These are phyloP conservation scores for Phyllosticta paracitricarpa DNA, from an alignment of 2,329 filamentous ascomycete species.

Conservation along the genomic window DNA sequence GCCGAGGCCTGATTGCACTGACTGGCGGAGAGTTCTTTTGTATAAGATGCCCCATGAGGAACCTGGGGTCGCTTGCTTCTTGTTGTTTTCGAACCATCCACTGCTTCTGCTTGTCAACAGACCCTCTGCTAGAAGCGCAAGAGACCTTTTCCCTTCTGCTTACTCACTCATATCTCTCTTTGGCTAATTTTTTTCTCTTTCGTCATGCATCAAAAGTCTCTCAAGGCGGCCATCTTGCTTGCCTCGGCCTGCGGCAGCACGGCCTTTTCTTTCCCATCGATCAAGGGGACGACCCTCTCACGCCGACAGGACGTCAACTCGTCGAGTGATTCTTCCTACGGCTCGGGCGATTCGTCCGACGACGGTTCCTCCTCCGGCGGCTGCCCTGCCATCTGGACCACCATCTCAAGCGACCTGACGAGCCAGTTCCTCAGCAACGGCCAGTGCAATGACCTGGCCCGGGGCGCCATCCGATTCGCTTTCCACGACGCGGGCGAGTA, in stretches of 20 bases:
- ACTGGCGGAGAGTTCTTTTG: not conserved
- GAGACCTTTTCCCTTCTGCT: not conserved
- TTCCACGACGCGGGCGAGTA: conserved; percentile 22
- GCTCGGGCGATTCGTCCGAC: not conserved
- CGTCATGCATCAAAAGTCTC: not conserved
- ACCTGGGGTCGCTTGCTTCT: not conserved
- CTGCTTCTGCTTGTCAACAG: not conserved
- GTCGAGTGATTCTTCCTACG: not conserved
- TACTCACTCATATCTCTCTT: not conserved
- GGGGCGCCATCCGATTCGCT: conserved; percentile 22
- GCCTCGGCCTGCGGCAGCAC: not conserved
- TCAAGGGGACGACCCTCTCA: not conserved
- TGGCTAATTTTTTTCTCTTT: not conserved
- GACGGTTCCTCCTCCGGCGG: not conserved
- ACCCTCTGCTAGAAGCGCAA: not conserved
- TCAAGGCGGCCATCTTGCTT: not conserved
- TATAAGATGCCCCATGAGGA: not conserved
- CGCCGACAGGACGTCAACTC: not conserved
- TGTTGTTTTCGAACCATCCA: not conserved
- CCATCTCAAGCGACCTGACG: conserved; percentile 16
- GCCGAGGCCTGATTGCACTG: not conserved
- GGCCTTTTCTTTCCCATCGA: not conserved
- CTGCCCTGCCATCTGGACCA: conserved; percentile 20
- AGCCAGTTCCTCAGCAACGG: conserved; percentile 13
- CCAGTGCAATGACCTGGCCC: conserved; percentile 19